These are phyloP conservation scores for Microcyclospora tardicrescens DNA, from an alignment of 2,329 filamentous ascomycete genomes.

Conservation along the genomic window DNA sequence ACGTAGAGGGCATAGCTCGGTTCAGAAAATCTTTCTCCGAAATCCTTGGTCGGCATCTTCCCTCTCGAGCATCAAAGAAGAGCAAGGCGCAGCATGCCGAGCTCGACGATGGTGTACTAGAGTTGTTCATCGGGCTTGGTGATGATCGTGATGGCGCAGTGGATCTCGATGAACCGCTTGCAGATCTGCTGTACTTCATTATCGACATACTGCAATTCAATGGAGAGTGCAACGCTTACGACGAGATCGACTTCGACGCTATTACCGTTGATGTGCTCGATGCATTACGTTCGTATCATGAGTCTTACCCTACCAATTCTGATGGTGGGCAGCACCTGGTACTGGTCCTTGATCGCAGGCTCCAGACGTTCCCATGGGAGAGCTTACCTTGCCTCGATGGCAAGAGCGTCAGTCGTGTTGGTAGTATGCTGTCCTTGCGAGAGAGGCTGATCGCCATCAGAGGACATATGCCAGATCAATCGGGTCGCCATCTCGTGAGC, in stretches of 20 bases:
- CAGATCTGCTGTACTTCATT: slow-evolving; percentile 88
- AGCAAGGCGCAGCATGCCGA: slow-evolving; percentile 37
- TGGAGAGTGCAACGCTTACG: slow-evolving; percentile 89
- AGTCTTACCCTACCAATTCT: slow-evolving; percentile 25
- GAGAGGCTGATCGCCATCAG: slow-evolving; percentile 54
- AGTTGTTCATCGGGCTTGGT: slow-evolving; percentile 78
- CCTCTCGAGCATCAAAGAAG: slow-evolving; percentile 55
- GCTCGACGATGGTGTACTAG: slow-evolving; percentile 57
- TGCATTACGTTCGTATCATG: slow-evolving; percentile 67
- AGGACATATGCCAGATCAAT: not conserved
- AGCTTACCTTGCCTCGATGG: slow-evolving; percentile 75
- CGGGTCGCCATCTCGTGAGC: slow-evolving; percentile 34
- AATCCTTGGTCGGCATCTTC: slow-evolving; percentile 71
- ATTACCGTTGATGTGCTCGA: slow-evolving; percentile 84
- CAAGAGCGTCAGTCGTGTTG: slow-evolving; percentile 71
- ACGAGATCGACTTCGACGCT: slow-evolving; percentile 88
- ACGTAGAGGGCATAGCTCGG: slow-evolving; percentile 51
- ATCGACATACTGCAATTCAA: slow-evolving; percentile 95
- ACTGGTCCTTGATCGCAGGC: slow-evolving; percentile 76
- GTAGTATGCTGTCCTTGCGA: slow-evolving; percentile 70
- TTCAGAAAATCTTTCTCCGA: slow-evolving; percentile 69
- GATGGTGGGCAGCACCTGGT: slow-evolving; percentile 54
- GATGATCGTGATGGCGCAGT: slow-evolving; percentile 52
- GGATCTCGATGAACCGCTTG: slow-evolving; percentile 80
- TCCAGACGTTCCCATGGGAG: slow-evolving; percentile 93